Base-by-base conservation (phyloP, 2,329 filamentous ascomycete genomes). In the Alternaria viburni region DNA sequence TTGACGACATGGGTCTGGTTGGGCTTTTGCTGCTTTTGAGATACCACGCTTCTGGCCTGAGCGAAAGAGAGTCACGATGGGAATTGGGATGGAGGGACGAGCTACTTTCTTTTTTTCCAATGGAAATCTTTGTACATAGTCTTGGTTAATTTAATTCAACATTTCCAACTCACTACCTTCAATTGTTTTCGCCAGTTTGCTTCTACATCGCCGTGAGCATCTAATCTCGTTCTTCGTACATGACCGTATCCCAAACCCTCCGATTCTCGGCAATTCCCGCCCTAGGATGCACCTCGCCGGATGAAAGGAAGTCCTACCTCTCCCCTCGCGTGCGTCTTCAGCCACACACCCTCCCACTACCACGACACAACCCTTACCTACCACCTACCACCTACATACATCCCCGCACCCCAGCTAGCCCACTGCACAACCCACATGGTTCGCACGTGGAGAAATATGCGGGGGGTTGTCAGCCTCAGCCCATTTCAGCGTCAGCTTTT, bases 1-100 rank as follows among this genome's bases (percentile, higher is more conserved):
- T 30, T 51, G 52, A 23, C 15, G 30, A 44, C 28, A 28, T 32
- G 21, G n/a, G 30, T 66, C 54, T 26, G n/a, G 30, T 30, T 49
- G 43, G 9, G 26, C 44, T 47, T 56, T 15, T 17, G 43, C 36
- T 45, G 6, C 26, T 46, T 61, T 61, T 51, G 65, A 72, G 71
- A 74, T 74, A 74, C 70, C 71, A 72, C 62, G 49, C 57, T 57
- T 67, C 54, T 68, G 64, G 66, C 67, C 55, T 21, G 57, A 59
- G 63, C 69, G 62, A 71, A 64, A 69, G 26, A 44, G 44, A 30
- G 32, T 10, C 10, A 26, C 21, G 11, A 46, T 13, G n/a, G 6
- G 17, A 17, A 19, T n/a, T 21, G 26, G 23, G 8, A 23, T 41
- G 36, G 26, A 13, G 8, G 13, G n/a, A 21, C 6, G 10, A n/a